Evolutionary conservation across 805 yeast genomes (phyloP), one percentile per base, ranked within the genome.

Genomic region (Isabelozyma gotoi): DNA sequence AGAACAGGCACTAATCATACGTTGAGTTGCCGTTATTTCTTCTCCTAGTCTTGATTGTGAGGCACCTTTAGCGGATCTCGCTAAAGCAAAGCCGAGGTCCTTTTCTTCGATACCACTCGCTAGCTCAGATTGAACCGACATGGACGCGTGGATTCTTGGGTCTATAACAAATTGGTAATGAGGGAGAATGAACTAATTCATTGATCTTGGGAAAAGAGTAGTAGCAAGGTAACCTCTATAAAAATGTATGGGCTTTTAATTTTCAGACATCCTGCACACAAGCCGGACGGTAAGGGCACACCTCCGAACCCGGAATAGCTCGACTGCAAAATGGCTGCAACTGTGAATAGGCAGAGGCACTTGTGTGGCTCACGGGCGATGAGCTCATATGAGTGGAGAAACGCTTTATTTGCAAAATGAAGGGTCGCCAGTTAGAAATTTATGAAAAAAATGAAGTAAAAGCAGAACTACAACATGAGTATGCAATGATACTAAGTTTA

Each of bases 1-100:
- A 37, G 81, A 72, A 52, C 89, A 82, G 0, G 95, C 94, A 53
- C 91, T 83, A 27, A 83, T 61, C 91, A 87, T 85, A 39, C 90
- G 62, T 55, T 87, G 88, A 3, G 67, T 50, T 19, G 80, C 52
- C 5, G 82, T 67, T 45, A 80, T 76, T 14, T 69, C 71, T 10
- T 51, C 47, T 24, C n/a, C n/a, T n/a, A n/a, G n/a, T n/a, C n/a
- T n/a, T n/a, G n/a, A n/a, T n/a, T n/a, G n/a, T n/a, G n/a, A n/a
- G n/a, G 18, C 31, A 20, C 15, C 14, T 2, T 15, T 20, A 21
- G 16, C 12, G 12, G 34, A 32, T 14, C 38, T 11, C 7, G 34
- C 5, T 6, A 33, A 31, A 40, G 17, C 44, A 20, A 51, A 38
- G 10, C 45, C 52, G 11, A 52, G 48, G 11, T 55, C 55, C 7